phyloP scores from a whole-genome alignment of 2,329 filamentous ascomycete genomes.

The Paraphoma chrysanthemicola region DNA sequence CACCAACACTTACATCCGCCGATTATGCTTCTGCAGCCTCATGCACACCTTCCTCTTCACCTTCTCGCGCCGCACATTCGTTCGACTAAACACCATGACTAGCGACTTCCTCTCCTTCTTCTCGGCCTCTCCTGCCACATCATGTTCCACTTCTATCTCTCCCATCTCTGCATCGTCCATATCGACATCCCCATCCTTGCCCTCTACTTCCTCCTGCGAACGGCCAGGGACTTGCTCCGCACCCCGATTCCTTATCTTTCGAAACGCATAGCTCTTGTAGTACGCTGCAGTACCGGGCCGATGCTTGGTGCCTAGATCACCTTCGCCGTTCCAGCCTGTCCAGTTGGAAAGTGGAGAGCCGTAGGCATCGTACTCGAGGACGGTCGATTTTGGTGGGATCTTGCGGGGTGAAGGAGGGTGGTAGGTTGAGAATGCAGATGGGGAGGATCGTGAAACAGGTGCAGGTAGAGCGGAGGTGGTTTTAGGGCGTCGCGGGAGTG shows the following conservation, averaged over 20 bases:
- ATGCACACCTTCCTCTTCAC: background rate
- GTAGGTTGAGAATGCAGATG: background rate
- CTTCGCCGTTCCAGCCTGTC: background rate
- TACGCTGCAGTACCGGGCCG: slow-evolving; percentile 11
- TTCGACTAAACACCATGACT: slow-evolving; percentile 10
- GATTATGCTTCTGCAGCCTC: background rate
- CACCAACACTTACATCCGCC: slow-evolving; percentile 3
- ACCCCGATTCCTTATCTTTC: slow-evolving; percentile 2
- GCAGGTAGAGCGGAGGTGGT: background rate
- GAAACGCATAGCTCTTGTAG: slow-evolving; percentile 13
- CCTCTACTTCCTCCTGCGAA: background rate
- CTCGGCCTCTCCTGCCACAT: too few relatives aligned
- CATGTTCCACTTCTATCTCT: too few relatives aligned
- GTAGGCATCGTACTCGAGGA: background rate
- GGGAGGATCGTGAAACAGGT: background rate
- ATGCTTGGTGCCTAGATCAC: background rate
- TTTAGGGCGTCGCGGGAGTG: background rate
- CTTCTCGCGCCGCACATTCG: slow-evolving; percentile 6
- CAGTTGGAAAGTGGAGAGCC: background rate
- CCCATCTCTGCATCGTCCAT: background rate
- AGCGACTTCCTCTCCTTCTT: background rate
- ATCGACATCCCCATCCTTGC: background rate
- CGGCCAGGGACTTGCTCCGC: background rate
- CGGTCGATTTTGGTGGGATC: background rate
- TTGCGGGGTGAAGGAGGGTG: background rate